Conservation (phyloP, 768 basidiomycete species). For the Mrakia blollopis region DNA sequence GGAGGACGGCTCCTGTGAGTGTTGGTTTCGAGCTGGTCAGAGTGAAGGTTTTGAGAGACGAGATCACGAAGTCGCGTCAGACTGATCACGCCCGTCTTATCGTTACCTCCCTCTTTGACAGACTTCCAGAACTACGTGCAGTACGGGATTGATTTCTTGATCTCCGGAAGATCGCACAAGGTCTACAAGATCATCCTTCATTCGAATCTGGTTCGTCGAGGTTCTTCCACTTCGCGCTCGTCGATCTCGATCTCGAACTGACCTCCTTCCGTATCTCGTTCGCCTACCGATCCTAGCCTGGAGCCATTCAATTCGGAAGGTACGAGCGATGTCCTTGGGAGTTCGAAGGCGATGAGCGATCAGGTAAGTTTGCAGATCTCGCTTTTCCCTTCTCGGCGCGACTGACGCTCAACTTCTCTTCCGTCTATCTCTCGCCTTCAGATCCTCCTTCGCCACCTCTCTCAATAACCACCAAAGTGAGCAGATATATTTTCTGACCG, state of each 20-base stretch:
- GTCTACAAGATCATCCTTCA: slow-evolving; percentile 9
- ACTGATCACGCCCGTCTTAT: background rate
- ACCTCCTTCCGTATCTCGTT: too few relatives aligned
- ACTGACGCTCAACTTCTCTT: background rate
- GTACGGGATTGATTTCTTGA: background rate
- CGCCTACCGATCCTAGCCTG: background rate
- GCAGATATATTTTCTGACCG: background rate
- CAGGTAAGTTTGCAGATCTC: background rate
- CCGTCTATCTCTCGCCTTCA: background rate
- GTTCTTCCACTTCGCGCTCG: too few relatives aligned
- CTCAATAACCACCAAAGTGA: background rate
- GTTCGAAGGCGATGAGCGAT: background rate
- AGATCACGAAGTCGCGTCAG: too few relatives aligned
- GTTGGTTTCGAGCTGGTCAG: background rate
- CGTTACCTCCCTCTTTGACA: background rate
- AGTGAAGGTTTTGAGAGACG: background rate
- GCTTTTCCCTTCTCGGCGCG: background rate
- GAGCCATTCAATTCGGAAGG: background rate
- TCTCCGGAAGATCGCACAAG: background rate
- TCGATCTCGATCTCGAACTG: too few relatives aligned
- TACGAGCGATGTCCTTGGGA: slow-evolving; percentile 14
- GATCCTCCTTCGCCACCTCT: slow-evolving; percentile 1
- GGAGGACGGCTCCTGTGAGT: background rate
- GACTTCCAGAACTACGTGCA: slow-evolving; percentile 12
- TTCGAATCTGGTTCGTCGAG: background rate